Base-by-base conservation (phyloP, 2,329 filamentous ascomycete species). In the Thermomyces lanuginosus region DNA sequence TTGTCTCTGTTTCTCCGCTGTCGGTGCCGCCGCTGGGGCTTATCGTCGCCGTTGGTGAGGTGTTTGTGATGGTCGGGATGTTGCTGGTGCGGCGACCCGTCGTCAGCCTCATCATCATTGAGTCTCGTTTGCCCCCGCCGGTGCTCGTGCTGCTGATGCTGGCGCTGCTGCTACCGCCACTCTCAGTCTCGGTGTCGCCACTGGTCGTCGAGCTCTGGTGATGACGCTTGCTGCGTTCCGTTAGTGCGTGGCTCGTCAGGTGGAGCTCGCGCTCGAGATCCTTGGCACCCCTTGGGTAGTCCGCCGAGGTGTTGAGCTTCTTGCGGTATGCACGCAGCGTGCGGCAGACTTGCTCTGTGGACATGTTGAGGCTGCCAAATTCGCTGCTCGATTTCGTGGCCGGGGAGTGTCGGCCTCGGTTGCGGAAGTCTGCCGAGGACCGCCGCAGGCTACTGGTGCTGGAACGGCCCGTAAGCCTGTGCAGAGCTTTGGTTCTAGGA, bases 251-350 rank as follows among this genome's bases (percentile, higher is more conserved):
- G 10, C 54, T 41, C 0, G 54, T 57, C 10, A 56, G 44, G 10
- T 58, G 58, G 8, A 75, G 51, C 41, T 75, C 70, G 12, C 58
- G 54, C 36, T 73, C 66, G 2, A 75, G 50, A 28, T 72, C 68
- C 26, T 56, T 57, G 1, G 63, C 53, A 1, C 58, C 48, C 21
- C 66, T 58, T 14, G 69, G 45, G 7, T 46, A 48, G 12, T 68
- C 63, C 1, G 45, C 54, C 15, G 56, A 58, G 4, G 55, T 54
- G 10, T 58, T 54, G 2, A 73, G 54, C 32, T 68, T 68, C 43
- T 69, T 72, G 10, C 69, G 57, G 39, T 72, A 75, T 0, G 63
- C 59, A 23, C 63, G 60, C 3, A 75, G 49, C 5, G 63, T 65
- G 19, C 66, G 61, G 40, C 63, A 66, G 2, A 72, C 50, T 30